Evolutionary conservation across 2,329 filamentous ascomycete species (phyloP).

Genomic region (Fusarium abutilonis): DNA sequence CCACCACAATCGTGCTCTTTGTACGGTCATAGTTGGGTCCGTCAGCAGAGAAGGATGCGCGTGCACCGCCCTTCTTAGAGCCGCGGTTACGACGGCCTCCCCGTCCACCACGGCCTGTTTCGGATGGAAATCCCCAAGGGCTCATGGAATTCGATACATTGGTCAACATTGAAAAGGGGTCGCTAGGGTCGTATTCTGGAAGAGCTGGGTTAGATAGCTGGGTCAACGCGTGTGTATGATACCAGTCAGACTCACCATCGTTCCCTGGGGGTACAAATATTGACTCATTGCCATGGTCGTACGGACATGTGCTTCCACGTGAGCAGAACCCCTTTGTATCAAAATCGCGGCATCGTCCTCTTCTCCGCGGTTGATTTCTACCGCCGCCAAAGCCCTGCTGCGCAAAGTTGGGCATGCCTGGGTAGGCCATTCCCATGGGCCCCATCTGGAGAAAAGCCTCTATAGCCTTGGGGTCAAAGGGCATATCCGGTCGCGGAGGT

Average conservation of each 20-base stretch:
- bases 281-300: constrained; percentile 71
- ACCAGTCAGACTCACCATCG: constrained; percentile 42
- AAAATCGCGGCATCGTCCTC: constrained; percentile 72
- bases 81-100: constrained; percentile 51
- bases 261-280: constrained; percentile 49
- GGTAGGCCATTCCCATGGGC: constrained; percentile 59
- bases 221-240: not conserved
- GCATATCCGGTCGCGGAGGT: constrained; percentile 45
- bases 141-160: constrained; percentile 30
- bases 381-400: constrained; percentile 40
- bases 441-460: constrained; percentile 71
- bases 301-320: constrained; percentile 72
- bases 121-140: constrained; percentile 37
- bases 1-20: constrained; percentile 76
- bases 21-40: constrained; percentile 70
- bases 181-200: constrained; percentile 50
- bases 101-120: constrained; percentile 46
- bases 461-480: constrained; percentile 69
- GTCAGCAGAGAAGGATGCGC: constrained; percentile 70
- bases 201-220: constrained; percentile 21
- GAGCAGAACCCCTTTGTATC: constrained; percentile 78
- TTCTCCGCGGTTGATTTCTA: constrained; percentile 49
- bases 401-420: constrained; percentile 54
- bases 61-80: constrained; percentile 49
- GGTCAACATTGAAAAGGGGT: constrained; percentile 43